Base-by-base conservation (phyloP, 257 asterid species). In the Echium plantagineum region DNA sequence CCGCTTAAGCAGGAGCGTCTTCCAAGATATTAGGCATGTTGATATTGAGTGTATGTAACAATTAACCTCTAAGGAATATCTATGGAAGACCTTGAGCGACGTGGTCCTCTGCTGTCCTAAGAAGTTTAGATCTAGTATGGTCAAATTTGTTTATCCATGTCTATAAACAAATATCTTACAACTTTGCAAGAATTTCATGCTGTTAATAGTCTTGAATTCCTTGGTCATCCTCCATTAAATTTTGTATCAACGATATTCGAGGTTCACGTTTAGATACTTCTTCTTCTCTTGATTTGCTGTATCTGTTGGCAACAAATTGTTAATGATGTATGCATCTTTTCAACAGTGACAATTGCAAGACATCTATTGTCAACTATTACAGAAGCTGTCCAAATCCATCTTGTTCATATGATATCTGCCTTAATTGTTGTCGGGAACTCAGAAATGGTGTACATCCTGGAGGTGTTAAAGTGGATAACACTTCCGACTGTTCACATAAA, bases 291-390 rank as follows among this genome's bases (percentile, higher is more conserved):
- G 58, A 57, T 38, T n/a, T 22, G n/a, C 28, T 30, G 48, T 52
- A 24, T 32, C n/a, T 52, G 38, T 56, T 42, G 48, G 42, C 35
- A 55, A 66, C 60, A 62, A 49, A 57, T 63, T 57, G 38, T 76
- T 62, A 38, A 74, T 66, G 24, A 58, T 59, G 63, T 38, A 2
- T 18, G 55, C 42, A 61, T 74, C 28, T 66, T 61, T 66, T 71
- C 28, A 59, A 74, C 94, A 87, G 96, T 68, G 83, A 87, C 67
- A 83, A 66, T 69, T 87, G 96, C 91, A 83, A 76, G 71, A 83
- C 93, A 60, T 87, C 96, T 59, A 81, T 87, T 19, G 83, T 74
- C 67, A 85, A 87, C 76, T 81, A 85, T 72, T 94, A 85, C 32
- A 74, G 96, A 71, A 80, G 87, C 77, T 85, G 96, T 65, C 75